Evolutionary conservation across 202 grass and related monocot genomes (phyloP), one percentile per base, ranked within the genome.

Genomic region (Panicum hallii): DNA sequence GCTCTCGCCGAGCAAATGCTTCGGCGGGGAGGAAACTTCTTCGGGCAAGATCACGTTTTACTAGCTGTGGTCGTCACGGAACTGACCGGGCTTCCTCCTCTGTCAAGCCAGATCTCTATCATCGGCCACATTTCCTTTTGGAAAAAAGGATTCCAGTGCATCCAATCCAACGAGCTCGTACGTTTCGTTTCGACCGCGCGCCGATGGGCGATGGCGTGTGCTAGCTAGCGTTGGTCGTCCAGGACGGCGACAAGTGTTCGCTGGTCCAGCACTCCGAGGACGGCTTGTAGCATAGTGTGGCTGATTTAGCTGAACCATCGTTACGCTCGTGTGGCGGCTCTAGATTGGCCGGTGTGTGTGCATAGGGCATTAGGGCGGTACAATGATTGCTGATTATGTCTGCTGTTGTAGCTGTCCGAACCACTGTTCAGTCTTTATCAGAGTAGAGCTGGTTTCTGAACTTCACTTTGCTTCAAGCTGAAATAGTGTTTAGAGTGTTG

Each of bases 301-400:
- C 23, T 77, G 36, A 67, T 11, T 36, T 26, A 55, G 22, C 23
- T 77, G 36, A 67, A 17, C 66, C 17, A 71, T 72, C 43, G 11
- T 10, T 38, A 38, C 34, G 36, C 54, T 73, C 9, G 4, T 40
- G 52, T 72, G 75, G 47, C 57, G 5, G 13, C 9, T 34, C 54
- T 16, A 38, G 36, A 63, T 32, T 42, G 55, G 75, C 41, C 16
- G 34, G 61, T 63, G 44, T 30, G 10, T 43, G 1, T 20, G 49
- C 26, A 26, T 26, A 26, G 26, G 26, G 26, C 26, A 26, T 26
- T 15, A 49, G 40, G 22, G 41, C 2, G 19, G 52, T 61, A 72
- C 66, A 57, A 71, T 69, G 7, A 47, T 63, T 78, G 61, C 22
- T 5, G n/a, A 30, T 34, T 52, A 43, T 17, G 62, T 82, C 32